Percentiles rank a stretch among this genome's conserved stretches.
Evolutionary conservation across 2,329 filamentous ascomycete species (phyloP).

Genomic region (Monilinia aucupariae): DNA sequence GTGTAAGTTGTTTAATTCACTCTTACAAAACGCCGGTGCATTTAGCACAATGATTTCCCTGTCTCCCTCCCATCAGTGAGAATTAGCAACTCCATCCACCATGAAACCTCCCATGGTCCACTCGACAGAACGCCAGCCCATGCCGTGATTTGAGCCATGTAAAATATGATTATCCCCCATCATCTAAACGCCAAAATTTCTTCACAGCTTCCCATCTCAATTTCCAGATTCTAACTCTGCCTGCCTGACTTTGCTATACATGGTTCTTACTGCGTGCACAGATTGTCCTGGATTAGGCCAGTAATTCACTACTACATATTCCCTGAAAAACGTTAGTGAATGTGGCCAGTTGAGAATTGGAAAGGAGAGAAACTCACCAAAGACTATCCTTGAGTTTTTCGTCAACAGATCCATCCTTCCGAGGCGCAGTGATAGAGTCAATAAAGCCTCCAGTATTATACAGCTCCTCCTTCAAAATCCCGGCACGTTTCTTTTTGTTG

Average conservation of each 20-base stretch:
- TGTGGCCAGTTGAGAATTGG: not conserved
- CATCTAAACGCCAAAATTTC: slow-evolving; percentile 9
- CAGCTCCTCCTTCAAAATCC: slow-evolving; percentile 55
- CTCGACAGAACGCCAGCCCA: slow-evolving; percentile 5
- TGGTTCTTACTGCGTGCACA: slow-evolving; percentile 27
- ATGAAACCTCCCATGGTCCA: not conserved
- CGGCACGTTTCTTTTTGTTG: slow-evolving; percentile 56
- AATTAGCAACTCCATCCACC: slow-evolving; percentile 7
- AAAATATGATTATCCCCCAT: slow-evolving; percentile 2
- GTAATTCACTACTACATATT: slow-evolving; percentile 32
- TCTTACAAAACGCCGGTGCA: slow-evolving; percentile 11
- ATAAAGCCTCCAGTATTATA: slow-evolving; percentile 59
- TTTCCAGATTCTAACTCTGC: slow-evolving; percentile 13
- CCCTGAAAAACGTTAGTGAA: slow-evolving; percentile 28
- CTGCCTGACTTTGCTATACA: slow-evolving; percentile 32
- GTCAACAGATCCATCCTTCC: slow-evolving; percentile 21
- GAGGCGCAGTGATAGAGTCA: slow-evolving; percentile 36
- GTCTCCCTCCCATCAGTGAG: slow-evolving; percentile 10
- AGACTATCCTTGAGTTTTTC: slow-evolving; percentile 30
- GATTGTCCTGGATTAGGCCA: slow-evolving; percentile 33
- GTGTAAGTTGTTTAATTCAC: not conserved
- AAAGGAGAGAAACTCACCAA: slow-evolving; percentile 28
- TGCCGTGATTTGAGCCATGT: slow-evolving; percentile 10
- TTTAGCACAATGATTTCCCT: not conserved
- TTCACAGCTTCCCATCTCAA: slow-evolving; percentile 2